A percentile compares a stretch with the other conserved stretches of the same genome.
Evolutionary conservation across 108 stramenopile genomes (phyloP).

Genomic region (Stephanodiscus triporus): DNA sequence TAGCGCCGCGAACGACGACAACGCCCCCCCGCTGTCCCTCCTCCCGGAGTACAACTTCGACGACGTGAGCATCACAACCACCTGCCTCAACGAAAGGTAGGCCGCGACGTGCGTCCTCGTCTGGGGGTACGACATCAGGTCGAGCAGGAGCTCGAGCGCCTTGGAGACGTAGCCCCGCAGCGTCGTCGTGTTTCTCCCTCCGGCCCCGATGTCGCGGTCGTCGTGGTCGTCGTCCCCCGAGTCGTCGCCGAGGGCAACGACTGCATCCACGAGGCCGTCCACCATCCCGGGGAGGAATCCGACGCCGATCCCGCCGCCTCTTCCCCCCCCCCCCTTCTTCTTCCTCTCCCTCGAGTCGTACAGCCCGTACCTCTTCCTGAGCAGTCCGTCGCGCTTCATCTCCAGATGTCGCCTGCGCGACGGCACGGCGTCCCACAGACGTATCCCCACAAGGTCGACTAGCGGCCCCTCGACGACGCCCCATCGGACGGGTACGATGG

Average conservation of each 20-base stretch:
- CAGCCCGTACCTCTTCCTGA: constrained; percentile 39
- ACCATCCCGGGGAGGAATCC: constrained; percentile 34
- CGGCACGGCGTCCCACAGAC: constrained; percentile 30
- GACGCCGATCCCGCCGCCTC: neutral
- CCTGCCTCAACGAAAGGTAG: constrained; percentile 35
- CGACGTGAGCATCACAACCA: constrained; percentile 22
- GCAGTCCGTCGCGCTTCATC: constrained; percentile 34
- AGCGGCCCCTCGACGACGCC: constrained; percentile 33
- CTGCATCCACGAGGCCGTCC: constrained; percentile 19
- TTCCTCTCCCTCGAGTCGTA: constrained; percentile 11
- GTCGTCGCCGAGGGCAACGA: constrained; percentile 5
- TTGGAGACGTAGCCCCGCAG: constrained; percentile 32
- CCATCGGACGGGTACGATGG: neutral
- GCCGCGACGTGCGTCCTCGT: constrained; percentile 34
- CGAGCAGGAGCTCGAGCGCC: constrained; percentile 38
- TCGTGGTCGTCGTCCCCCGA: neutral
- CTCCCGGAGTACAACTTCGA: constrained; percentile 27
- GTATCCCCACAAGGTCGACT: constrained; percentile 31
- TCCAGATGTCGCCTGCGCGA: constrained; percentile 25
- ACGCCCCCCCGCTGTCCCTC: neutral
- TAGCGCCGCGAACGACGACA: constrained; percentile 11
- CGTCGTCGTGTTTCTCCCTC: neutral
- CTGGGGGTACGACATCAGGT: constrained; percentile 46
- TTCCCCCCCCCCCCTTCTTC: neutral
- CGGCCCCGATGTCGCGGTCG: neutral